Conservation (phyloP, 768 basidiomycete genomes). For the Russula vinacea region DNA sequence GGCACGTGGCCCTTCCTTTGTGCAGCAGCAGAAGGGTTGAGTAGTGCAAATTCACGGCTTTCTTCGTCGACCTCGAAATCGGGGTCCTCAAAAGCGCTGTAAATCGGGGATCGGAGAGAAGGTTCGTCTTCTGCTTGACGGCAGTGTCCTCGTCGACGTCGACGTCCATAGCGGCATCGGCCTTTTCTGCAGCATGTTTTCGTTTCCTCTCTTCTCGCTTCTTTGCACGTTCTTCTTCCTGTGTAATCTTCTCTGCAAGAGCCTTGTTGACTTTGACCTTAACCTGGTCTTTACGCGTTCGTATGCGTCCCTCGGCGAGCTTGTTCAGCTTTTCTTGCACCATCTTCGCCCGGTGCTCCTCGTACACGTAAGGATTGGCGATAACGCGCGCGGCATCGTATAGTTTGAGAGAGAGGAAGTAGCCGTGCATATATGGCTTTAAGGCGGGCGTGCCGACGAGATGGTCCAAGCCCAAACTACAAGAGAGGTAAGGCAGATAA, state of each 20-base stretch:
- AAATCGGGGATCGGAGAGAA: constrained; percentile 88
- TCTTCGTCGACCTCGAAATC: constrained; percentile 90
- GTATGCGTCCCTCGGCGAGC: constrained; percentile 89
- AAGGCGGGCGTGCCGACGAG: constrained; percentile 92
- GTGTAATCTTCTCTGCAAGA: constrained; percentile 79
- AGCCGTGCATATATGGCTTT: constrained; percentile 99
- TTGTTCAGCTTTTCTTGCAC: constrained; percentile 89
- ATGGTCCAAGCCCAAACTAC: constrained; percentile 88
- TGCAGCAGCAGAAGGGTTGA: constrained; percentile 83
- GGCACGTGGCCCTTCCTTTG: constrained; percentile 39
- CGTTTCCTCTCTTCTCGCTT: constrained; percentile 53
- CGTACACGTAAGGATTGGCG: constrained; percentile 93
- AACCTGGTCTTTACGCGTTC: constrained; percentile 62
- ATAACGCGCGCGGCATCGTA: constrained; percentile 95
- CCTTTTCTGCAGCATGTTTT: constrained; percentile 42
- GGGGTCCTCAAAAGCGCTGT: constrained; percentile 86
- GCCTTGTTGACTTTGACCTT: constrained; percentile 80
- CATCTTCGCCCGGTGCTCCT: constrained; percentile 87
- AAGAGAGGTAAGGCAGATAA: background rate
- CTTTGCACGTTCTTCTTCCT: constrained; percentile 58
- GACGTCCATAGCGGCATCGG: constrained; percentile 40
- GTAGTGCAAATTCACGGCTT: constrained; percentile 82
- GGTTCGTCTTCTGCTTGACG: constrained; percentile 40
- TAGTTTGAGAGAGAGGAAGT: constrained; percentile 92
- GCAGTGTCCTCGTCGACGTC: constrained; percentile 37